Evolutionary conservation across 1,284 basidiomycete species (phyloP).

Genomic region (Meripilus lineatus): DNA sequence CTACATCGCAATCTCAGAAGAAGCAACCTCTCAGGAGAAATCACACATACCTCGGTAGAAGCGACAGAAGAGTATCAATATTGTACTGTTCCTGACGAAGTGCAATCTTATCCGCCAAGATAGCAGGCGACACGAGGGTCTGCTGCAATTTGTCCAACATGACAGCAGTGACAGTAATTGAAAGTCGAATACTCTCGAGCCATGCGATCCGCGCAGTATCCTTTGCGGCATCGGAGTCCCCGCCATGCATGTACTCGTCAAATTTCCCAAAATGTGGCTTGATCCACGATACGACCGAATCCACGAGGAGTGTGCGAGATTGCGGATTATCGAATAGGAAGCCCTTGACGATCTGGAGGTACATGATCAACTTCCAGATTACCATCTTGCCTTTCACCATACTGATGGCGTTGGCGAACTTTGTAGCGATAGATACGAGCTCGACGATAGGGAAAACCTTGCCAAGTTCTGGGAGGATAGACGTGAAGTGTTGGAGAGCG

Average conservation of each 20-base stretch:
- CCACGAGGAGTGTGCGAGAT: slow-evolving; percentile 79
- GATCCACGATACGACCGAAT: slow-evolving; percentile 89
- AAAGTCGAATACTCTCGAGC: slow-evolving; percentile 87
- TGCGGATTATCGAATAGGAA: slow-evolving; percentile 83
- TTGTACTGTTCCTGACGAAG: slow-evolving; percentile 88
- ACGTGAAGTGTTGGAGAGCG: slow-evolving; percentile 91
- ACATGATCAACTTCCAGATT: slow-evolving; percentile 92
- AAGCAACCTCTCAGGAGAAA: slow-evolving; percentile 8
- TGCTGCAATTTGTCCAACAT: slow-evolving; percentile 90
- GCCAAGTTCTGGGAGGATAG: slow-evolving; percentile 83
- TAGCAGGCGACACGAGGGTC: slow-evolving; percentile 65
- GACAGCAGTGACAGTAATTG: slow-evolving; percentile 81
- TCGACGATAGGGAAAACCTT: slow-evolving; percentile 79
- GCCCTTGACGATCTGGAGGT: slow-evolving; percentile 86
- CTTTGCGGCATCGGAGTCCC: slow-evolving; percentile 58
- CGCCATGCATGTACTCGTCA: slow-evolving; percentile 70
- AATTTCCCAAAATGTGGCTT: slow-evolving; percentile 93
- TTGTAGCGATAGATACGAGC: slow-evolving; percentile 80
- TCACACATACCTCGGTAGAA: slow-evolving; percentile 73
- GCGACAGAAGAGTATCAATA: slow-evolving; percentile 83
- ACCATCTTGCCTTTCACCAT: slow-evolving; percentile 82
- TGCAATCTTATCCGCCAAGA: slow-evolving; percentile 55
- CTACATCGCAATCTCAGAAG: slow-evolving; percentile 30
- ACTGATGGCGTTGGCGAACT: slow-evolving; percentile 83
- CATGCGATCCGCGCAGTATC: slow-evolving; percentile 82